A percentile compares a stretch with the other conserved stretches of the same genome.
phyloP scores from a whole-genome alignment of 2,329 filamentous ascomycete species.

The Trichoderma sp. region DNA sequence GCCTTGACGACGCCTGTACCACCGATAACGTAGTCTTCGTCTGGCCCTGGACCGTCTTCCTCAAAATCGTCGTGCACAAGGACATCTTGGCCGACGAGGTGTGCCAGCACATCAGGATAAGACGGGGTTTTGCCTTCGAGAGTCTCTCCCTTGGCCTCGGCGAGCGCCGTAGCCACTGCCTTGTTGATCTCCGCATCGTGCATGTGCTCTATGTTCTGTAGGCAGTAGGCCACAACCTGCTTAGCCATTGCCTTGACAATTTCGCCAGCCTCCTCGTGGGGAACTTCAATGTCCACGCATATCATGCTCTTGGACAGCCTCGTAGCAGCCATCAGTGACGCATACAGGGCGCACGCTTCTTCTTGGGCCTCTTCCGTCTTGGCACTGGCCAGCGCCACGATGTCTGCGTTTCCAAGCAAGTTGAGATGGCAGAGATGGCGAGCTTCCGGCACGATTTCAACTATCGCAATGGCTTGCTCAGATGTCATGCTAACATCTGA shows the following conservation, averaged over 20 bases:
- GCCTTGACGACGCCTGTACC: conserved; percentile 95
- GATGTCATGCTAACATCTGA: conserved; percentile 78
- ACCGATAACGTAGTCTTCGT: conserved; percentile 93
- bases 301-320: conserved; percentile 80
- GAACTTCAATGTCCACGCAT: conserved; percentile 88
- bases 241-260: conserved; percentile 88
- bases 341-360: conserved; percentile 90
- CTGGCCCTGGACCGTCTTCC: conserved; percentile 69
- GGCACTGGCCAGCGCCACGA: conserved; percentile 69
- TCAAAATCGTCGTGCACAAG: conserved; percentile 47
- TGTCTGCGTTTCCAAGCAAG: conserved; percentile 74
- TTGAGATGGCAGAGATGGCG: conserved; percentile 79
- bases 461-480: conserved; percentile 85
- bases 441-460: conserved; percentile 85
- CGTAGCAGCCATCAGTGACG: conserved; percentile 83
- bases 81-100: conserved; percentile 73
- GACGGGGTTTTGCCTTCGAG: conserved; percentile 31
- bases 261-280: conserved; percentile 76
- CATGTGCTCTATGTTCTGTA: conserved; percentile 83
- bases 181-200: conserved; percentile 62
- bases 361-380: conserved; percentile 79
- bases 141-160: conserved; percentile 36
- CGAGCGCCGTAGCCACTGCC: conserved; percentile 42
- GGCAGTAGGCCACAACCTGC: conserved; percentile 90
- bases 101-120: conserved; percentile 78